Base-by-base conservation (phyloP, 2,329 filamentous ascomycete species). In the Onygena corvina region DNA sequence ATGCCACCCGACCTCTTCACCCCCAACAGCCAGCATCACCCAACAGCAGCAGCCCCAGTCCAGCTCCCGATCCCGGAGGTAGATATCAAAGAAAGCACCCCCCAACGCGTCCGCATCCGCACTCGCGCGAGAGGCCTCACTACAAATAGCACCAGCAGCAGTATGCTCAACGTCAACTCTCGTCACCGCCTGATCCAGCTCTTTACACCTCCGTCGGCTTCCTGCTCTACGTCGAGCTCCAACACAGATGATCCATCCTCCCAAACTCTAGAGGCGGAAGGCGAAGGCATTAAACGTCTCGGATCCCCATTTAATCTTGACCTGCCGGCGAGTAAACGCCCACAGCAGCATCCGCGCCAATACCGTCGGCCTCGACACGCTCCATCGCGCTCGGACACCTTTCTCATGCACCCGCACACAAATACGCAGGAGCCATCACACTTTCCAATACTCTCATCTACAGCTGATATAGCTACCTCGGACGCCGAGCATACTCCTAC, bases 81-180 rank as follows among this genome's bases (percentile, higher is more conserved):
- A 11, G 45, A 47, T 47, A 3, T 30, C n/a, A 35, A 35, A 25
- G 31, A 47, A 6, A 14, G 35, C 12, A 47, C 25, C 23, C 18
- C 31, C 12, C 29, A 23, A 20, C 45, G n/a, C 18, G 73, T 75
- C 49, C 73, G 76, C 25, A 71, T 79, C 8, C 75, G 79, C 21
- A 72, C 79, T 29, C 74, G 79, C 34, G 79, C 73, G 56, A 75
- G 79, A 36, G 79, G 79, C 49, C 80, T 79, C 57, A 81, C 77
- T 42, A 70, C 76, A 20, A 75, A 77, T 46, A 75, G 77, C 47
- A n/a, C n/a, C n/a, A 72, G 77, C 52, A 48, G 45, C 70, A n/a
- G 25, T 12, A 40, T 25, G 36, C 36, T 40, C 18, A 40, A 40
- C 20, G 69, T 53, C n/a, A 52, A 47, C 21, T 70, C 70, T 23